A percentile compares a stretch with the other conserved stretches of the same genome.
These are phyloP conservation scores for Calvatia gigantea DNA, from an alignment of 768 basidiomycete genomes.

Conservation along the genomic window DNA sequence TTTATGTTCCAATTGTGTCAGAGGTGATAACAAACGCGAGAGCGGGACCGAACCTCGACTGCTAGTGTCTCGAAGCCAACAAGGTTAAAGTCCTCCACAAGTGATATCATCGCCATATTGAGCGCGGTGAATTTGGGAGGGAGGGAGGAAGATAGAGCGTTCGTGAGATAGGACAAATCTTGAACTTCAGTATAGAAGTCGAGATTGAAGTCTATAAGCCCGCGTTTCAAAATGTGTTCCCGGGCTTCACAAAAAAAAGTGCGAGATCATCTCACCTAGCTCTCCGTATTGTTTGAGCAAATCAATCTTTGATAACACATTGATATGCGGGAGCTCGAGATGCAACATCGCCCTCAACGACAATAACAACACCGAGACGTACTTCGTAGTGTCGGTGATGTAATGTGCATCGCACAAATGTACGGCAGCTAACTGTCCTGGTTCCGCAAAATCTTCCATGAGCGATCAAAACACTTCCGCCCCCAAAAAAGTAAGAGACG, in stretches of 20 bases:
- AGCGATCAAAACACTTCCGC: not conserved
- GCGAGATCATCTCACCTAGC: conserved; percentile 55
- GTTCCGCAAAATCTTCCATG: conserved; percentile 13
- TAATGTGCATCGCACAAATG: conserved; percentile 97
- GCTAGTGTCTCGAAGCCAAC: conserved; percentile 97
- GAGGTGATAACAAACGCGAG: too few relatives aligned
- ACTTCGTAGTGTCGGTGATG: conserved; percentile 94
- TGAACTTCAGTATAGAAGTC: conserved; percentile 98
- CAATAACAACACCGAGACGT: conserved; percentile 86
- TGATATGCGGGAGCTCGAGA: conserved; percentile 95
- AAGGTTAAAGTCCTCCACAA: conserved; percentile 91
- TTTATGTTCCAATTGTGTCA: too few relatives aligned
- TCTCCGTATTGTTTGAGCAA: conserved; percentile 88
- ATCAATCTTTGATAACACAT: conserved; percentile 95
- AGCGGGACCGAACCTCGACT: too few relatives aligned
- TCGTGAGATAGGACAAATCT: conserved; percentile 86
- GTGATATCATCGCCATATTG: conserved; percentile 85
- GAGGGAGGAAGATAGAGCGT: conserved; percentile 57
- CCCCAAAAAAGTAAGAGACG: conserved; percentile 37
- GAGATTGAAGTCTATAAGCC: conserved; percentile 82
- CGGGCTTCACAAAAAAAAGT: too few relatives aligned
- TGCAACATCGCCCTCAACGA: conserved; percentile 98
- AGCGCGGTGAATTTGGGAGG: conserved; percentile 69
- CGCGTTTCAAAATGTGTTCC: not conserved
- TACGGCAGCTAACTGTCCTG: conserved; percentile 78